Evolutionary conservation across 148 eudicot genomes (phyloP).

Genomic region (Arbutus unedo): DNA sequence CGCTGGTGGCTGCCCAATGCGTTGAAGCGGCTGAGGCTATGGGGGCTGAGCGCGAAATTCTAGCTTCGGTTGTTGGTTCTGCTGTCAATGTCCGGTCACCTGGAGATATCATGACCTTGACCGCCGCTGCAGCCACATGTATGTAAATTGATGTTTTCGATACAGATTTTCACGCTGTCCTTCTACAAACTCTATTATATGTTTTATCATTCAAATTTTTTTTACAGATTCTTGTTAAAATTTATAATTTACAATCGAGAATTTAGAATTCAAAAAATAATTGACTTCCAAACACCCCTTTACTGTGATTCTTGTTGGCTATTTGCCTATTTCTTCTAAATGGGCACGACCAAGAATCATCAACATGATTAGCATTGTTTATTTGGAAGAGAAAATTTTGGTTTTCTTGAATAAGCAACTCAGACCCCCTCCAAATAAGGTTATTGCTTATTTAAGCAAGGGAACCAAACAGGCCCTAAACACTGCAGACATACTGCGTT

Average conservation of each 20-base stretch:
- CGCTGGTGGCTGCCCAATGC: slow-evolving; percentile 92
- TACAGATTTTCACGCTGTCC: too few species aligned
- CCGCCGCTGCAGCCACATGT: slow-evolving; percentile 98
- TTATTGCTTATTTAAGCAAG: not conserved
- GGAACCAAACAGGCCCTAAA: not conserved
- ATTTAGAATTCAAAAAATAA: too few species aligned
- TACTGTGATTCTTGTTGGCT: not conserved
- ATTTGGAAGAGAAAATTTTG: not conserved
- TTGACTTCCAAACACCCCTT: too few species aligned
- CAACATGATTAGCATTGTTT: not conserved
- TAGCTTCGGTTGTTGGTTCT: slow-evolving; percentile 79
- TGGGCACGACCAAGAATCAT: not conserved
- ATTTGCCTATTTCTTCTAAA: not conserved
- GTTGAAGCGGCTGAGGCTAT: slow-evolving; percentile 91
- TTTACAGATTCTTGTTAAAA: too few species aligned
- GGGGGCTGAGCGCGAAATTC: slow-evolving; percentile 89
- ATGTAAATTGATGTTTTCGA: not conserved
- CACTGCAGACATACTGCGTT: too few species aligned
- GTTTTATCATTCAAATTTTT: too few species aligned
- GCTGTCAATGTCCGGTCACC: slow-evolving; percentile 88
- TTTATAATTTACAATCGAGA: too few species aligned
- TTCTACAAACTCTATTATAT: too few species aligned
- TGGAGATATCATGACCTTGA: slow-evolving; percentile 89
- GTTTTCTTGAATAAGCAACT: not conserved
- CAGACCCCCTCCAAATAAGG: not conserved